Conservation (phyloP, 2,329 filamentous ascomycete genomes). For the Phialocephala subalpina region DNA sequence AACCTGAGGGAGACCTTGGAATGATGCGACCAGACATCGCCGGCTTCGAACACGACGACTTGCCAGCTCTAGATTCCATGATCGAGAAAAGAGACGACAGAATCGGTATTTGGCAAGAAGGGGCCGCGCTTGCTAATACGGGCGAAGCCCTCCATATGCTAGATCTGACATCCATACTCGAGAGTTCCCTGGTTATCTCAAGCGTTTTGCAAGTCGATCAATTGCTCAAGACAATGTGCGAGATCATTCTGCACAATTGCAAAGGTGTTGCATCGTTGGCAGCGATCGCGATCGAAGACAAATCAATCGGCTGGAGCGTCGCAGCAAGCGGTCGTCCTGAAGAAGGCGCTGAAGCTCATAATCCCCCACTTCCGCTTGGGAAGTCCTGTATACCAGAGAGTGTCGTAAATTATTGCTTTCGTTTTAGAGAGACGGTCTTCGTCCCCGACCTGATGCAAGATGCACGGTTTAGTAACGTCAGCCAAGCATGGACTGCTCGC, state of each 20-base stretch:
- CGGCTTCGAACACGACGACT: conserved; percentile 47
- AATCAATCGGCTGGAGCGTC: conserved; percentile 66
- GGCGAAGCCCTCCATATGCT: conserved; percentile 79
- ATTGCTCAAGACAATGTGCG: conserved; percentile 80
- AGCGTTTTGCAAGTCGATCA: conserved; percentile 79
- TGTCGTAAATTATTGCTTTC: conserved; percentile 77
- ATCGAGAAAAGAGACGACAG: conserved; percentile 55
- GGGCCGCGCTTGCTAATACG: conserved; percentile 63
- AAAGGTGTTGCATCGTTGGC: conserved; percentile 74
- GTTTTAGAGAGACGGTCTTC: conserved; percentile 79
- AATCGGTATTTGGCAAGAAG: conserved; percentile 67
- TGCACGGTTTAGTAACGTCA: conserved; percentile 79
- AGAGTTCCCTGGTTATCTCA: conserved; percentile 80
- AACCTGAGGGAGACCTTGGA: conserved; percentile 64
- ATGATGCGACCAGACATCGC: conserved; percentile 58
- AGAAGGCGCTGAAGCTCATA: conserved; percentile 69
- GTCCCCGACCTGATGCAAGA: conserved; percentile 76
- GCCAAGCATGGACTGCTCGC: conserved; percentile 69
- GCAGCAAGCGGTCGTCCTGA: conserved; percentile 79
- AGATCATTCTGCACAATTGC: conserved; percentile 80
- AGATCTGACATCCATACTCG: conserved; percentile 78
- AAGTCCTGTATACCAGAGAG: conserved; percentile 77
- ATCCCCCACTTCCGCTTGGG: conserved; percentile 69
- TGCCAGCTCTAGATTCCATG: conserved; percentile 45
- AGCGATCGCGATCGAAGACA: conserved; percentile 76